Evolutionary conservation across 352 stramenopile genomes (phyloP).

Genomic region (Globisporangium okanoganense): DNA sequence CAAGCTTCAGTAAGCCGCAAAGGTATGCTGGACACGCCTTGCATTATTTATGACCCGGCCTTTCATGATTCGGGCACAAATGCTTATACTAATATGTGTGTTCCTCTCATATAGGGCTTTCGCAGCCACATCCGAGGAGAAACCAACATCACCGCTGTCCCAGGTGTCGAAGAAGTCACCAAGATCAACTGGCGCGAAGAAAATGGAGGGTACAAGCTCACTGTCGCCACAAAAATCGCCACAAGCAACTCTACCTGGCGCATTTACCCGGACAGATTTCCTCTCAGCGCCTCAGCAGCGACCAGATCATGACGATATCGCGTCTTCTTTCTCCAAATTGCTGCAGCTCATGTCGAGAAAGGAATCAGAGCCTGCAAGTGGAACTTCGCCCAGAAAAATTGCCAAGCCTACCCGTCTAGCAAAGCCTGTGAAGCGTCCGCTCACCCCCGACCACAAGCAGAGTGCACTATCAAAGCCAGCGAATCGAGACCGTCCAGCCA

Average conservation of each 20-base stretch:
- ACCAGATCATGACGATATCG: constrained; percentile 16
- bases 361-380: background rate
- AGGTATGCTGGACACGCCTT: background rate
- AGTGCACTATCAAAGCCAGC: background rate
- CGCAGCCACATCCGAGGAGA: background rate
- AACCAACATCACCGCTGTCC: background rate
- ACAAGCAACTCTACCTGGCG: no score
- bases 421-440: background rate
- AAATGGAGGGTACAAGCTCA: background rate
- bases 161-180: constrained; percentile 1
- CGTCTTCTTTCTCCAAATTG: constrained; percentile 32
- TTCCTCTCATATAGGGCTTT: no score
- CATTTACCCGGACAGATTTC: background rate
- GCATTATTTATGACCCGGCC: no score
- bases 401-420: background rate
- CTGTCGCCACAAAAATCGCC: constrained; percentile 2
- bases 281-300: background rate
- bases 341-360: constrained; percentile 25
- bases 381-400: background rate
- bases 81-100: background rate
- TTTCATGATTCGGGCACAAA: background rate
- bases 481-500: constrained; percentile 11
- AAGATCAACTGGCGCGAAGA: background rate
- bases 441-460: constrained; percentile 11
- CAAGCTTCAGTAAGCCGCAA: background rate